Percentiles rank a stretch among this genome's conserved stretches.
Conservation (phyloP, 108 stramenopile species). For the Craspedostauros australis region DNA sequence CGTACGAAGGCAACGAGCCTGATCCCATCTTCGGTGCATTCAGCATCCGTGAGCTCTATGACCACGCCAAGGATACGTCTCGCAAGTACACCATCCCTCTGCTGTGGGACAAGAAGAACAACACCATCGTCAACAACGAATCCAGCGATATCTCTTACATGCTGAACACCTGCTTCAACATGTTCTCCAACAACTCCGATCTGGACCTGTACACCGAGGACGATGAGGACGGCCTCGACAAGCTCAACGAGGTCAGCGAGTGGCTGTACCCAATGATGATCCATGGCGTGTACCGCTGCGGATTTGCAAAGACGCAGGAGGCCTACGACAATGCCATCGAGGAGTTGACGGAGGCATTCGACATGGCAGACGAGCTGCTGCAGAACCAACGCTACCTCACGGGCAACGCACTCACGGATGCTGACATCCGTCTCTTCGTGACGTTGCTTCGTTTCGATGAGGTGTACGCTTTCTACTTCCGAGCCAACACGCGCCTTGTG, state of each 20-base stretch:
- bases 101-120: conserved; percentile 89
- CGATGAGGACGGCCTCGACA: conserved; percentile 62
- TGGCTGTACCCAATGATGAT: conserved; percentile 92
- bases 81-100: conserved; percentile 96
- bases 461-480: conserved; percentile 90
- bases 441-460: conserved; percentile 95
- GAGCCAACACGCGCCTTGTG: conserved; percentile 80
- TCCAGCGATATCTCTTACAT: conserved; percentile 95
- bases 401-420: conserved; percentile 84
- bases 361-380: conserved; percentile 71
- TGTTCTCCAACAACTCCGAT: conserved; percentile 56
- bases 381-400: conserved; percentile 71
- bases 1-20: conserved; percentile 66
- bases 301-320: conserved; percentile 90
- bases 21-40: conserved; percentile 44
- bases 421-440: conserved; percentile 93
- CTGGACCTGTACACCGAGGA: conserved; percentile 88
- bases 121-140: conserved; percentile 97
- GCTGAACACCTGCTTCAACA: conserved; percentile 90
- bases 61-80: conserved; percentile 51
- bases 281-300: conserved; percentile 96
- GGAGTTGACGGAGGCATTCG: conserved; percentile 87
- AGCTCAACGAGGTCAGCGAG: conserved; percentile 63
- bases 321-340: conserved; percentile 89
- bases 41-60: conserved; percentile 45